These are phyloP conservation scores for Emericellopsis terricola DNA, from an alignment of 495 filamentous ascomycete genomes.

Conservation along the genomic window DNA sequence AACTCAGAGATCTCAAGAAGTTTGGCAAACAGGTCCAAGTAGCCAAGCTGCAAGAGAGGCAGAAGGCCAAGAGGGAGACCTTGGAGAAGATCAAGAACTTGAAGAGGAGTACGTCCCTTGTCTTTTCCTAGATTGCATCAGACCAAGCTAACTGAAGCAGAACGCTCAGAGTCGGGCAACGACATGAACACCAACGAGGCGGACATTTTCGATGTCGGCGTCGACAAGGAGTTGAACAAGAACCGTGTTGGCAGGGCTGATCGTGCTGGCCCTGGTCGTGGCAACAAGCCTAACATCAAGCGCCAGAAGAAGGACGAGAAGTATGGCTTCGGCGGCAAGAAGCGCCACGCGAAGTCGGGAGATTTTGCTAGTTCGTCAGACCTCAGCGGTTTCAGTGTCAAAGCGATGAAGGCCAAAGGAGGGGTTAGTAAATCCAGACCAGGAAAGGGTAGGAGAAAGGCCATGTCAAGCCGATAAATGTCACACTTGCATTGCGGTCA, in stretches of 20 bases:
- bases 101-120: slow-evolving; percentile 63
- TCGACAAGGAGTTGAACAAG: slow-evolving; percentile 54
- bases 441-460: slow-evolving; percentile 25
- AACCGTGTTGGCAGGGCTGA: slow-evolving; percentile 24
- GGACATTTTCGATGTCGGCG: slow-evolving; percentile 85
- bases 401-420: slow-evolving; percentile 61
- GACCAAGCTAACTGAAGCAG: slow-evolving; percentile 24
- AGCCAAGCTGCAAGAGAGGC: slow-evolving; percentile 82
- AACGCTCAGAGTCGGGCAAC: slow-evolving; percentile 54
- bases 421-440: slow-evolving; percentile 2
- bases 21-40: slow-evolving; percentile 98
- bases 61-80: slow-evolving; percentile 76
- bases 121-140: not conserved
- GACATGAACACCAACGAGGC: slow-evolving; percentile 47
- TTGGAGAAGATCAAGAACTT: slow-evolving; percentile 83
- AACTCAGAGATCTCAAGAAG: slow-evolving; percentile 91
- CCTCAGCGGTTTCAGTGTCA: slow-evolving; percentile 55
- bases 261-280: slow-evolving; percentile 16
- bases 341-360: slow-evolving; percentile 70
- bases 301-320: slow-evolving; percentile 84
- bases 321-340: slow-evolving; percentile 91
- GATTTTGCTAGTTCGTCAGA: slow-evolving; percentile 68
- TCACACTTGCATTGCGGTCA: not conserved
- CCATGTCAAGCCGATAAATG: slow-evolving; percentile 5
- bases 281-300: slow-evolving; percentile 38